Evolutionary conservation across 495 filamentous ascomycete genomes (phyloP).

Genomic region (Penicillium pancosmium): DNA sequence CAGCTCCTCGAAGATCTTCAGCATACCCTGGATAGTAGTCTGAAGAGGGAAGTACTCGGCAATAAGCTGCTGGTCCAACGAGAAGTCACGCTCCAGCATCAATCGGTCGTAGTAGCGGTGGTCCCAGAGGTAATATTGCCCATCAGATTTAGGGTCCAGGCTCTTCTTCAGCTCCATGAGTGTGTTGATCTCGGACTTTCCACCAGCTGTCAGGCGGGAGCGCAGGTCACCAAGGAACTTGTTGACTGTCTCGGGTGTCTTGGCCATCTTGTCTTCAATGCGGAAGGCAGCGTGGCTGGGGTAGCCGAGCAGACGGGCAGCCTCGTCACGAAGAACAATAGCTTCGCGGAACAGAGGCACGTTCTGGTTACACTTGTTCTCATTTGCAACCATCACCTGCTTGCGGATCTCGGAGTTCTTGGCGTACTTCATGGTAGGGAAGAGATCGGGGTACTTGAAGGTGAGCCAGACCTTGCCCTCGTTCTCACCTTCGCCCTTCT

Average conservation of each 20-base stretch:
- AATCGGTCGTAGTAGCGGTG: conserved; percentile 83
- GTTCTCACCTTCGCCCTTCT: conserved; percentile 72
- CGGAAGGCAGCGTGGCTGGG: conserved; percentile 88
- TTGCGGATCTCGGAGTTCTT: conserved; percentile 59
- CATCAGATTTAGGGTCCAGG: conserved; percentile 67
- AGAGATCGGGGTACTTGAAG: conserved; percentile 72
- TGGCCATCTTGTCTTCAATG: conserved; percentile 98
- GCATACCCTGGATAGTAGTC: conserved; percentile 85
- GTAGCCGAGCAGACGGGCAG: conserved; percentile 87
- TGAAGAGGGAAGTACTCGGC: conserved; percentile 93
- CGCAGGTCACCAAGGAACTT: conserved; percentile 84
- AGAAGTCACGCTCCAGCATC: conserved; percentile 90
- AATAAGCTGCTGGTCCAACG: conserved; percentile 84
- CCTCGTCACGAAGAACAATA: conserved; percentile 87
- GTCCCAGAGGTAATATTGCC: conserved; percentile 92
- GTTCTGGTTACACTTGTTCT: conserved; percentile 88
- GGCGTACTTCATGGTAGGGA: conserved; percentile 67
- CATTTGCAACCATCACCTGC: conserved; percentile 61
- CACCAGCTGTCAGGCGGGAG: conserved; percentile 71
- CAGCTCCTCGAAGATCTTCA: conserved; percentile 89
- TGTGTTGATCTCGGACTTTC: conserved; percentile 71
- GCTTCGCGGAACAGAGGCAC: conserved; percentile 84
- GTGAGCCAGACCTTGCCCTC: conserved; percentile 65
- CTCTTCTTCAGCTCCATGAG: conserved; percentile 77
- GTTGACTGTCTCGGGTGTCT: conserved; percentile 82